A percentile compares a stretch with the other conserved stretches of the same genome.
These are phyloP conservation scores for Moringa oleifera DNA, from an alignment of 345 rosid genomes.

Conservation along the genomic window DNA sequence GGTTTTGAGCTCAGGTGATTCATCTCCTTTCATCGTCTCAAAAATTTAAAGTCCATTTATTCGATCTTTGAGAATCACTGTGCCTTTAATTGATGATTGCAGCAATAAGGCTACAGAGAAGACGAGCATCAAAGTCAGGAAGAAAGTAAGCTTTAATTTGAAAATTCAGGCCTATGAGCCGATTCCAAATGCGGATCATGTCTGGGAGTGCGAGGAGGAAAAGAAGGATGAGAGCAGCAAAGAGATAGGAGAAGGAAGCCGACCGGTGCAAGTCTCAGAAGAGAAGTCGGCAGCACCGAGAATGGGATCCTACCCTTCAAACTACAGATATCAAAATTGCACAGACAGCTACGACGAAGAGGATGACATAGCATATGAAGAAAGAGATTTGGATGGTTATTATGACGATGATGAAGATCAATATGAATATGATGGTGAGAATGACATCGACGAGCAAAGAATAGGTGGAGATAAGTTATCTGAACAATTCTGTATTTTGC, in stretches of 20 bases:
- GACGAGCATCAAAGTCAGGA: slow-evolving; percentile 33
- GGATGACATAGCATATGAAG: slow-evolving; percentile 41
- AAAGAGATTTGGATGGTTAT: slow-evolving; percentile 50
- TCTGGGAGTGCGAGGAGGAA: slow-evolving; percentile 34
- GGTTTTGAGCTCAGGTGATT: slow-evolving; percentile 50
- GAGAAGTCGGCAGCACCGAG: slow-evolving; percentile 16
- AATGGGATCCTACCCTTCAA: slow-evolving; percentile 36
- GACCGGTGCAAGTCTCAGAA: slow-evolving; percentile 2
- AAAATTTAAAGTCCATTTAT: not conserved
- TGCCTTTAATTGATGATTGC: slow-evolving; percentile 3
- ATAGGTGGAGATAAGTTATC: slow-evolving; percentile 9
- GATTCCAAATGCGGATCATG: slow-evolving; percentile 21
- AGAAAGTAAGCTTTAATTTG: slow-evolving; percentile 84
- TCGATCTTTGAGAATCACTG: not conserved
- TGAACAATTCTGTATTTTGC: slow-evolving; percentile 3
- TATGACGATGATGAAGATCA: slow-evolving; percentile 23
- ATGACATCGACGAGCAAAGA: slow-evolving; percentile 21
- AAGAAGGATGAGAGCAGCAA: slow-evolving; percentile 17
- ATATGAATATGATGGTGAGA: slow-evolving; percentile 26
- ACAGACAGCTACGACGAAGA: slow-evolving; percentile 61
- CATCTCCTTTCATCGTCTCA: not conserved
- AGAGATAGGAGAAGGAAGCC: slow-evolving; percentile 11
- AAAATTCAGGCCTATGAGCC: slow-evolving; percentile 79
- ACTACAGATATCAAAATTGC: slow-evolving; percentile 58
- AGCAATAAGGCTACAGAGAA: slow-evolving; percentile 33